These are phyloP conservation scores for Oligophagozyma castellii DNA, from an alignment of 1,139 yeast genomes.

Conservation along the genomic window DNA sequence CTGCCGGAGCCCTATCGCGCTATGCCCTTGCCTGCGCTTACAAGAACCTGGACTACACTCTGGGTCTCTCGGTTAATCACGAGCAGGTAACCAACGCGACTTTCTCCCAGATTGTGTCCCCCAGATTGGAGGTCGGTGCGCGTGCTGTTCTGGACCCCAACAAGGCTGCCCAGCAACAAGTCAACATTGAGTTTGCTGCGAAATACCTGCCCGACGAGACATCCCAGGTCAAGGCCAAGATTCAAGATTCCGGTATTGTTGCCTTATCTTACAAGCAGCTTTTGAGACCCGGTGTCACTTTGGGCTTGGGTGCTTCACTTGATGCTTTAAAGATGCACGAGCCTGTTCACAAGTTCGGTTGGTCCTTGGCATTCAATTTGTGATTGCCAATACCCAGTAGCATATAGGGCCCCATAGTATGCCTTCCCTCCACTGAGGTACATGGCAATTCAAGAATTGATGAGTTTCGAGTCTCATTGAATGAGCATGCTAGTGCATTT, in stretches of 20 bases:
- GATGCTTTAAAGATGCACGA: constrained; percentile 93
- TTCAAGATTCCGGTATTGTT: constrained; percentile 93
- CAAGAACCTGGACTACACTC: constrained; percentile 76
- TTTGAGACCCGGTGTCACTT: constrained; percentile 92
- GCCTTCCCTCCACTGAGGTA: no score
- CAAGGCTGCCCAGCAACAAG: constrained; percentile 42
- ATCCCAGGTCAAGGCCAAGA: constrained; percentile 90
- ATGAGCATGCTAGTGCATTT: no score
- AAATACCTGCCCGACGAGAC: constrained; percentile 81
- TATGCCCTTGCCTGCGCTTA: constrained; percentile 93
- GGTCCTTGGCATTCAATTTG: constrained; percentile 85
- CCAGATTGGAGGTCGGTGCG: constrained; percentile 91
- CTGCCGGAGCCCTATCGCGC: constrained; percentile 84
- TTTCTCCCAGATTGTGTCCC: constrained; percentile 91
- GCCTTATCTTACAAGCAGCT: constrained; percentile 91
- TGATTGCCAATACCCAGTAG: constrained; percentile 24
- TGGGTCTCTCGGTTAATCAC: constrained; percentile 80
- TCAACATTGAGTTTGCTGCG: constrained; percentile 88
- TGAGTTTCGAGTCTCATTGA: no score
- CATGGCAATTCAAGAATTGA: no score
- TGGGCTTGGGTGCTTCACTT: constrained; percentile 95
- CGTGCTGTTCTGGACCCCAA: constrained; percentile 93
- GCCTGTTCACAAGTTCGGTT: constrained; percentile 97
- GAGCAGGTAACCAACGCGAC: constrained; percentile 87
- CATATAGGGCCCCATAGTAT: no score